phyloP scores from a whole-genome alignment of 768 basidiomycete genomes.

The Rhodotorula graminis region DNA sequence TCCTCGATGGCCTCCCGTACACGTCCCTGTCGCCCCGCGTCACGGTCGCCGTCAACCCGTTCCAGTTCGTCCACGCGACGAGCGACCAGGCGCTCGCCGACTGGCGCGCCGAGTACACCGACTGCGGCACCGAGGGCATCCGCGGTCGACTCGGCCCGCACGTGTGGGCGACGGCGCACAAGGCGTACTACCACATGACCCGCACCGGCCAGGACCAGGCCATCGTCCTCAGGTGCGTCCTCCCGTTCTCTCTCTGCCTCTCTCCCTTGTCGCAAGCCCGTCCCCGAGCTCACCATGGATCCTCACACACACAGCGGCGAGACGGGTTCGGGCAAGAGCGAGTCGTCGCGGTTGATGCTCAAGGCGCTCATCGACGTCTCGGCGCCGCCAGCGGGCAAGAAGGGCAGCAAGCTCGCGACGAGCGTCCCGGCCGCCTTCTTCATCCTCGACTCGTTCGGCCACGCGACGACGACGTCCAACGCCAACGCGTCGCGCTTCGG shows the following conservation, averaged over 20 bases:
- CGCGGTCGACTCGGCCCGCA: conserved; percentile 63
- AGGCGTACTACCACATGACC: conserved; percentile 93
- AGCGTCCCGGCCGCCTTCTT: conserved; percentile 92
- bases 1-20: conserved; percentile 77
- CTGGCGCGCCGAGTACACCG: conserved; percentile 79
- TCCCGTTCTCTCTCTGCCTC: neutral
- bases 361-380: conserved; percentile 87
- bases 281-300: neutral
- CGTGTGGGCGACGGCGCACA: conserved; percentile 83
- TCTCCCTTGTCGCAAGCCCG: neutral
- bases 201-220: conserved; percentile 90
- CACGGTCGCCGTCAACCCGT: conserved; percentile 84
- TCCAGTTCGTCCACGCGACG: conserved; percentile 79
- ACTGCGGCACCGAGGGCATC: conserved; percentile 53
- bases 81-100: conserved; percentile 77
- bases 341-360: conserved; percentile 74
- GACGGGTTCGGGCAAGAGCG: conserved; percentile 89
- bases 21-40: conserved; percentile 65
- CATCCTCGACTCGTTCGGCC: conserved; percentile 90
- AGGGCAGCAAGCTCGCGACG: conserved; percentile 54
- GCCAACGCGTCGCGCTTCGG: conserved; percentile 94
- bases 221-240: conserved; percentile 70
- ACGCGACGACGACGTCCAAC: conserved; percentile 78
- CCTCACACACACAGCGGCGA: conserved; percentile 61
- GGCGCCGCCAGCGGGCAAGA: conserved; percentile 63